phyloP scores from a whole-genome alignment of 1,284 basidiomycete genomes.

The Peniophora sp. region DNA sequence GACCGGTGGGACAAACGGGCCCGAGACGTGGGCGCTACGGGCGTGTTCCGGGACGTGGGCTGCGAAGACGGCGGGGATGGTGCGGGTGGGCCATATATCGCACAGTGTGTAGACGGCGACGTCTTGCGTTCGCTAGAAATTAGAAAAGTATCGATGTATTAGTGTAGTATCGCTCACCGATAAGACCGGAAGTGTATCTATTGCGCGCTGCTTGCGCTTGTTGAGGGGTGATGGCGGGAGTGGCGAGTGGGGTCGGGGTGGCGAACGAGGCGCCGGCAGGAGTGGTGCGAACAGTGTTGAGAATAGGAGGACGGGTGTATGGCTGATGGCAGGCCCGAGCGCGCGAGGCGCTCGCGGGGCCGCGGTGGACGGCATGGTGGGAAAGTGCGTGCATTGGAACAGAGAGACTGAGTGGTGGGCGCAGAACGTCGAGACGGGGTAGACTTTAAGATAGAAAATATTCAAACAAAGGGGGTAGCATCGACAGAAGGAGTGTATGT shows the following conservation, averaged over 20 bases:
- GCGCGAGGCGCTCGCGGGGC: conserved; percentile 52
- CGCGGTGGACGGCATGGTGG: conserved; percentile 60
- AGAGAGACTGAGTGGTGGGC: conserved; percentile 16
- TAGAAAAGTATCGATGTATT: conserved; percentile 8
- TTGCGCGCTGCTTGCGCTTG: conserved; percentile 34
- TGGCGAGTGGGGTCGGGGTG: conserved; percentile 44
- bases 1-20: conserved; percentile 10
- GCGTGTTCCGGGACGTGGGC: conserved; percentile 25
- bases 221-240: conserved; percentile 34
- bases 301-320: conserved; percentile 33
- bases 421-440: too few relatives aligned
- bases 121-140: conserved; percentile 35
- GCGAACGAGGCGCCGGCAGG: conserved; percentile 36
- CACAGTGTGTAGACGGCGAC: conserved; percentile 67
- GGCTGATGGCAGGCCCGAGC: conserved; percentile 67
- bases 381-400: conserved; percentile 43
- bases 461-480: too few relatives aligned
- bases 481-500: not conserved
- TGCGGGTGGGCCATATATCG: conserved; percentile 69
- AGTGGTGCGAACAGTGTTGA: conserved; percentile 5
- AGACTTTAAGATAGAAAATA: not conserved
- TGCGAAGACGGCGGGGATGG: conserved; percentile 58
- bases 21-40: conserved; percentile 13
- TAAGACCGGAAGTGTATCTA: conserved; percentile 59
- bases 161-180: conserved; percentile 44